Evolutionary conservation across 345 rosid genomes (phyloP).

Genomic region (Angophora floribunda): DNA sequence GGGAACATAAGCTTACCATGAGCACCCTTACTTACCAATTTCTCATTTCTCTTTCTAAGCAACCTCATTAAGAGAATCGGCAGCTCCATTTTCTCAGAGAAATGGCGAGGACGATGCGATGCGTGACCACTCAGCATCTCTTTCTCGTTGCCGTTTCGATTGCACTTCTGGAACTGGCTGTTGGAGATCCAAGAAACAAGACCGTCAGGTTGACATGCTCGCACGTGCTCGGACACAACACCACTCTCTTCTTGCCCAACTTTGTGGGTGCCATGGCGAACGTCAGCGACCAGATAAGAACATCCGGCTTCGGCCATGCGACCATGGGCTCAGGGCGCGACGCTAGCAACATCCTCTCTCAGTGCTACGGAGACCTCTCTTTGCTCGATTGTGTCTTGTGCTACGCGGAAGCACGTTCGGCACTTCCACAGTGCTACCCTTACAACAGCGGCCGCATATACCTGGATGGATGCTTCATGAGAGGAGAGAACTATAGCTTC

Average conservation of each 20-base stretch:
- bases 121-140: not conserved
- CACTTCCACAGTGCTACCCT: conserved; percentile 89
- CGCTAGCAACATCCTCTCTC: conserved; percentile 61
- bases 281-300: conserved; percentile 54
- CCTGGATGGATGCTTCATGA: conserved; percentile 96
- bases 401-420: conserved; percentile 78
- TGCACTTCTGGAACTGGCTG: conserved; percentile 3
- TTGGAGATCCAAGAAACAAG: conserved; percentile 55
- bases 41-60: not conserved
- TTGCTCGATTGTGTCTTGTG: conserved; percentile 75
- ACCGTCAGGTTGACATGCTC: conserved; percentile 30
- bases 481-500: conserved; percentile 81
- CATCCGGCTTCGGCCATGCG: conserved; percentile 50
- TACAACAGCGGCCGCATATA: conserved; percentile 63
- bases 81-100: not conserved
- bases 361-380: conserved; percentile 85
- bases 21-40: not conserved
- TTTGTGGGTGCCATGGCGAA: conserved; percentile 78
- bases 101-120: conserved; percentile 7
- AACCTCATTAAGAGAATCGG: not conserved
- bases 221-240: conserved; percentile 42
- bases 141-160: not conserved
- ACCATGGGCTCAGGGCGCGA: conserved; percentile 66
- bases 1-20: too few species aligned
- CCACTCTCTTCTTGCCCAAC: conserved; percentile 52